A percentile compares a stretch with the other conserved stretches of the same genome.
Conservation (phyloP, 1,284 basidiomycete genomes). For the Ustilago loliicola region DNA sequence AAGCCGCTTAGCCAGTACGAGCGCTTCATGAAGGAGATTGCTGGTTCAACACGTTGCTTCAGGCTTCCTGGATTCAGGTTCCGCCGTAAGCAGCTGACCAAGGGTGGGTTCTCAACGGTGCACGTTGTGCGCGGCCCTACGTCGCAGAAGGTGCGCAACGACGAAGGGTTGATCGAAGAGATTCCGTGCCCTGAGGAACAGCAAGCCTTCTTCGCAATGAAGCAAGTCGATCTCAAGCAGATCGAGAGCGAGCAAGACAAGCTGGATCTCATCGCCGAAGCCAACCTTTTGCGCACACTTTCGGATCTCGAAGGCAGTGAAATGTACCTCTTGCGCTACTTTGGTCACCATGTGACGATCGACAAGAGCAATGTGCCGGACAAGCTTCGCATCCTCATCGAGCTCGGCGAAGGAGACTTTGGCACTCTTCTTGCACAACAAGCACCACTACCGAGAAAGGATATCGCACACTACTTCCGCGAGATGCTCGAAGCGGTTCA, state of each 20-base stretch:
- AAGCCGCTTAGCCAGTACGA: constrained; percentile 37
- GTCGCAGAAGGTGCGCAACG: constrained; percentile 39
- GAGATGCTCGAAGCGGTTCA: constrained; percentile 70
- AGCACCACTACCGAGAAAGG: constrained; percentile 49
- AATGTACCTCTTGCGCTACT: constrained; percentile 66
- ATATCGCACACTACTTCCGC: constrained; percentile 63
- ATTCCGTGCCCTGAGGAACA: constrained; percentile 56
- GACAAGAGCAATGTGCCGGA: constrained; percentile 43
- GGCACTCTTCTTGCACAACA: constrained; percentile 56
- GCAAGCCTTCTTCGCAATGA: constrained; percentile 68
- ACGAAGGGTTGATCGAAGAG: constrained; percentile 48
- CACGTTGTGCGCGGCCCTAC: constrained; percentile 65
- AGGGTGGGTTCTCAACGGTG: constrained; percentile 69
- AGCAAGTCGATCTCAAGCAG: constrained; percentile 67
- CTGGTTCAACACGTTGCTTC: constrained; percentile 42
- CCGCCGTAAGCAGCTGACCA: constrained; percentile 58
- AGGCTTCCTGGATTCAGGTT: constrained; percentile 65
- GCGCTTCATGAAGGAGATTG: constrained; percentile 38
- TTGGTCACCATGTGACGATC: constrained; percentile 64
- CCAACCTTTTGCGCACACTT: constrained; percentile 63
- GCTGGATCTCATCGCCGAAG: constrained; percentile 67
- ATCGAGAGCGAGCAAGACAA: constrained; percentile 65
- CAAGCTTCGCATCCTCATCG: constrained; percentile 67
- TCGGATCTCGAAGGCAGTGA: constrained; percentile 61
- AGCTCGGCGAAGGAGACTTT: constrained; percentile 68